Base-by-base conservation (phyloP, 306 rosid species). In the Gillenia trifoliata region DNA sequence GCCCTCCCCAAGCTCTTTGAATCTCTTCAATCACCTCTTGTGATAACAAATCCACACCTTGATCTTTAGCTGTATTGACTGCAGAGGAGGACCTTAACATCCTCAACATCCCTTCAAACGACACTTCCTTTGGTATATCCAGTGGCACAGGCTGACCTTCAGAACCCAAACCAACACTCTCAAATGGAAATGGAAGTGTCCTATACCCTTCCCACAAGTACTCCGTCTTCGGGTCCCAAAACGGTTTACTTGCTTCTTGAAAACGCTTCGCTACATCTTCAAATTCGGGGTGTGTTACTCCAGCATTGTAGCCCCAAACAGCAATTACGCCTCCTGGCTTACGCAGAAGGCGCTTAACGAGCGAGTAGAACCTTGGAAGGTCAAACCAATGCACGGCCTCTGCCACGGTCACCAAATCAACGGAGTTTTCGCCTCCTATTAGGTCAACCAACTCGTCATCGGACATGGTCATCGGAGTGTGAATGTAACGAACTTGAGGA, bases 101-200 rank as follows among this genome's bases (percentile, higher is more conserved):
- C 63, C 43, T 77, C 78, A 66, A 40, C 3, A 81, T 2, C 29
- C 57, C 68, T 55, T 62, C 66, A 38, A 77, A 72, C 1, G 78
- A 81, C 57, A 41, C 8, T 55, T 49, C 38, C 13, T 26, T 78
- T 12, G 60, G 75, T 15, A 84, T 84, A 1, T 84, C 85, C 43
- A 84, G 38, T 4, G 49, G 16, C 73, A 50, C 25, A 3, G 83
- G 87, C 15, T 61, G 47, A 13, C 83, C 85, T 71, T 84, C 85
- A 68, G 33, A 72, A 22, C 85, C 83, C 28, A 84, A 74, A 19
- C 85, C 87, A 19, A 74, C 77, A 2, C 80, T 74, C 29, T 77
- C 78, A 66, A 83, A 80, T 11, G 82, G 84, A 59, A 83, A 83
- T 11, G 80, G 85, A 29, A 84, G 70, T 3, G 87, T 77, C 54